Evolutionary conservation across 345 rosid species (phyloP).

Genomic region (Lepidium africanum): DNA sequence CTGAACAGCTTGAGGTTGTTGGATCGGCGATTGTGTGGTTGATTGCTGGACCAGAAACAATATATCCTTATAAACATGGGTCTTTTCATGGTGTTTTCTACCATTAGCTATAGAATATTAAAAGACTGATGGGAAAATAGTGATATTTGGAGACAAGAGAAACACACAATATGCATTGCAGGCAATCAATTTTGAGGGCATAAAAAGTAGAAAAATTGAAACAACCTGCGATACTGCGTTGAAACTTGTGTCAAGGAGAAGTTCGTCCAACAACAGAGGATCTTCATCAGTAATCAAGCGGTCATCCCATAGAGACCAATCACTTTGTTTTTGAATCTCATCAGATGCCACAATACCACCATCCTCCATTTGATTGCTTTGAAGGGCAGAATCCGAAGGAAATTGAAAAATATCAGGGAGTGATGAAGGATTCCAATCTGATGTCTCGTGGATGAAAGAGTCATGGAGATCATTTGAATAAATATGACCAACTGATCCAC

Average conservation of each 20-base stretch:
- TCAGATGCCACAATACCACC: slow-evolving; percentile 32
- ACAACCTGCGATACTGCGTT: slow-evolving; percentile 62
- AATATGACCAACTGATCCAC: slow-evolving; percentile 58
- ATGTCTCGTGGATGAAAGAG: slow-evolving; percentile 39
- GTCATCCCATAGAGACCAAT: slow-evolving; percentile 78
- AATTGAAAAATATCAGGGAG: slow-evolving; percentile 46
- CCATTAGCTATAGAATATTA: background rate
- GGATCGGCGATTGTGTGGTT: slow-evolving; percentile 29
- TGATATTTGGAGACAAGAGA: background rate
- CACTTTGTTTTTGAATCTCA: slow-evolving; percentile 44
- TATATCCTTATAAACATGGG: background rate
- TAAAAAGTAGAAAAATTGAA: background rate
- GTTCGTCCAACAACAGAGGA: slow-evolving; percentile 51
- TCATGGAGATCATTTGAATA: slow-evolving; percentile 55
- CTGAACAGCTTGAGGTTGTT: slow-evolving; percentile 36
- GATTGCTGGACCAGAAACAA: slow-evolving; percentile 42
- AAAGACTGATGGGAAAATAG: background rate
- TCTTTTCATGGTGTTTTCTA: background rate
- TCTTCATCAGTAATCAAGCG: slow-evolving; percentile 63
- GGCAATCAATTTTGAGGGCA: background rate
- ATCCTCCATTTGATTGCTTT: slow-evolving; percentile 46
- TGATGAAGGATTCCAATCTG: slow-evolving; percentile 46
- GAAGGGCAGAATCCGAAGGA: slow-evolving; percentile 36
- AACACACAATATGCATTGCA: background rate
- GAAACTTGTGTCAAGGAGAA: slow-evolving; percentile 42